These are phyloP conservation scores for Saccharomycopsis sp. DNA, from an alignment of 805 yeast species.

Conservation along the genomic window DNA sequence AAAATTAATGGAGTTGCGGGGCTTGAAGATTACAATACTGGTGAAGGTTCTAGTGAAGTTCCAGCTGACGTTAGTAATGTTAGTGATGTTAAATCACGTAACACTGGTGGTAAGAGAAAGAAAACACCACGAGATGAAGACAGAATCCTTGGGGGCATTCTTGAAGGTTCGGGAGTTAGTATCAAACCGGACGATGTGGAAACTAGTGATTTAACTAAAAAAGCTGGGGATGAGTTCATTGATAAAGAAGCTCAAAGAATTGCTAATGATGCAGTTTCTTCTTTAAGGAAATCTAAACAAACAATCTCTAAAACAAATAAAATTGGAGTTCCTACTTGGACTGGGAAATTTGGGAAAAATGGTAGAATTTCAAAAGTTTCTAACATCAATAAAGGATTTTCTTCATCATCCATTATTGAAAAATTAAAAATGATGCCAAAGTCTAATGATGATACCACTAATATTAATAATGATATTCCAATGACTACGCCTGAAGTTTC, in stretches of 20 bases:
- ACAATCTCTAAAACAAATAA: conserved; percentile 29
- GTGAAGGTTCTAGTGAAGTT: conserved; percentile 32
- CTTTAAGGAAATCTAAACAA: conserved; percentile 44
- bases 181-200: conserved; percentile 72
- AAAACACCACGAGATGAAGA: conserved; percentile 37
- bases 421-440: background rate
- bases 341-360: conserved; percentile 83
- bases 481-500: background rate
- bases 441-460: background rate
- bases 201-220: conserved; percentile 29
- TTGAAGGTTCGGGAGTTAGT: conserved; percentile 57
- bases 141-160: conserved; percentile 63
- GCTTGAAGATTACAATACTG: conserved; percentile 52
- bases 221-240: conserved; percentile 25
- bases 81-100: background rate
- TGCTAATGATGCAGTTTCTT: conserved; percentile 43
- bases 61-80: conserved; percentile 13
- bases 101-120: background rate
- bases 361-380: conserved; percentile 36
- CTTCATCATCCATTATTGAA: conserved; percentile 11
- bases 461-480: background rate
- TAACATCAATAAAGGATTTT: conserved; percentile 1
- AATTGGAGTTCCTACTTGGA: conserved; percentile 91
- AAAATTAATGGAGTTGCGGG: conserved; percentile 63
- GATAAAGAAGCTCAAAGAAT: conserved; percentile 53